Percentiles rank a stretch among this genome's conserved stretches.
Evolutionary conservation across 1,284 basidiomycete species (phyloP).

Genomic region (Ceratobasidium sp.): DNA sequence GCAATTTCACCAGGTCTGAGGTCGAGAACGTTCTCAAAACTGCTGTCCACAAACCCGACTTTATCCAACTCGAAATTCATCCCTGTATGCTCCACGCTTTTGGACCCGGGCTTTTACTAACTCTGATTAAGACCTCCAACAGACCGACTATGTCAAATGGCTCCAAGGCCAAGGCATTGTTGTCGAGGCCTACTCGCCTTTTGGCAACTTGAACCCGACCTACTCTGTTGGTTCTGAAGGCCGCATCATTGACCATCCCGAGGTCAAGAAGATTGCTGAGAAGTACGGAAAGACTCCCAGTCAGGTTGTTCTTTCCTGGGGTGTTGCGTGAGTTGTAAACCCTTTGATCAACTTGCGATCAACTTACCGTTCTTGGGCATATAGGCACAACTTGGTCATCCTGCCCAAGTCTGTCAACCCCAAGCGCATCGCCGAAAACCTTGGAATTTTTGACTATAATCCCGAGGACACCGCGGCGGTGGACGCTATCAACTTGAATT

Average conservation of each 20-base stretch:
- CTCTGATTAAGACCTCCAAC: constrained; percentile 49
- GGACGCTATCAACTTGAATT: constrained; percentile 33
- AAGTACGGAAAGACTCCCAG: constrained; percentile 57
- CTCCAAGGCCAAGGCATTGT: constrained; percentile 56
- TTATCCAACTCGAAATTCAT: constrained; percentile 61
- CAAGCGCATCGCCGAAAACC: constrained; percentile 35
- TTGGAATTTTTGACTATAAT: constrained; percentile 36
- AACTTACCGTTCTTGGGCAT: neutral
- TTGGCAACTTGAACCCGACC: constrained; percentile 58
- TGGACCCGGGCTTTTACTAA: neutral
- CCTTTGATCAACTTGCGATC: neutral
- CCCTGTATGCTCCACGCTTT: constrained; percentile 55
- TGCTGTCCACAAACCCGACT: constrained; percentile 46
- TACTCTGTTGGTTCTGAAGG: constrained; percentile 42
- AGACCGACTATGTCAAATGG: constrained; percentile 62
- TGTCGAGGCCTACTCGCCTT: constrained; percentile 59
- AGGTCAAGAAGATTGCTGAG: constrained; percentile 57
- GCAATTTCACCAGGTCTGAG: constrained; percentile 71
- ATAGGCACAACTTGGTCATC: constrained; percentile 35
- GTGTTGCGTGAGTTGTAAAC: constrained; percentile 56
- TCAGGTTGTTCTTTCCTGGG: constrained; percentile 59
- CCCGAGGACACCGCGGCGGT: constrained; percentile 22
- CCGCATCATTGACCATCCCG: constrained; percentile 58
- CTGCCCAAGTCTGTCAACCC: constrained; percentile 44
- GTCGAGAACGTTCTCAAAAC: constrained; percentile 71